phyloP scores from a whole-genome alignment of 2,329 filamentous ascomycete genomes.

The Fusarium mundagurra region DNA sequence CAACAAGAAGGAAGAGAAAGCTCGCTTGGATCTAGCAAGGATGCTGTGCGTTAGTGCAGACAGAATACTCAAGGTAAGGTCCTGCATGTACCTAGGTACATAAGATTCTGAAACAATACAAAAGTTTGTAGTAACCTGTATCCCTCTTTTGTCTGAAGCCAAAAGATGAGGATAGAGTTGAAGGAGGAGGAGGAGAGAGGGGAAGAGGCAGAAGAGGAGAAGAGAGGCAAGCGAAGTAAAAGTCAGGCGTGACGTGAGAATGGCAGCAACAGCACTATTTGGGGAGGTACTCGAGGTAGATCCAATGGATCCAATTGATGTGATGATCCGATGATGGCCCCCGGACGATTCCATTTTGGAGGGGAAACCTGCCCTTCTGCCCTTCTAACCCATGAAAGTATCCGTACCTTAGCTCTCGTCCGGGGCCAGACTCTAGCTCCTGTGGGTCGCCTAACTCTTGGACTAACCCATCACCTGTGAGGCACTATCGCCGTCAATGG shows the following conservation, averaged over 20 bases:
- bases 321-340: slow-evolving; percentile 39
- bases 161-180: neutral
- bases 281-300: neutral
- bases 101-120: neutral
- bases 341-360: slow-evolving; percentile 23
- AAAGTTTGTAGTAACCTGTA: neutral
- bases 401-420: slow-evolving; percentile 4
- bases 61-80: neutral
- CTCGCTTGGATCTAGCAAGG: slow-evolving; percentile 13
- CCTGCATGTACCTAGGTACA: neutral
- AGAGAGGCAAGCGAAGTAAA: slow-evolving; percentile 6
- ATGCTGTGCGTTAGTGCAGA: slow-evolving; percentile 14
- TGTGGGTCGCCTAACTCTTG: slow-evolving; percentile 22
- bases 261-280: neutral
- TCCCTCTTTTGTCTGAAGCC: neutral
- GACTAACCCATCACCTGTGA: neutral
- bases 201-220: neutral
- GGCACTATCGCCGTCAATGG: slow-evolving; percentile 5
- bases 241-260: slow-evolving; percentile 23
- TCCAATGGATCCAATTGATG: slow-evolving; percentile 23
- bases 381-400: slow-evolving; percentile 16
- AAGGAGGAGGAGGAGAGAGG: neutral
- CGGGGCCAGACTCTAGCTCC: slow-evolving; percentile 22
- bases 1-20: slow-evolving; percentile 23
- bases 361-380: slow-evolving; percentile 30